Conservation (phyloP, 768 basidiomycete genomes). For the Pisolithus sp. region DNA sequence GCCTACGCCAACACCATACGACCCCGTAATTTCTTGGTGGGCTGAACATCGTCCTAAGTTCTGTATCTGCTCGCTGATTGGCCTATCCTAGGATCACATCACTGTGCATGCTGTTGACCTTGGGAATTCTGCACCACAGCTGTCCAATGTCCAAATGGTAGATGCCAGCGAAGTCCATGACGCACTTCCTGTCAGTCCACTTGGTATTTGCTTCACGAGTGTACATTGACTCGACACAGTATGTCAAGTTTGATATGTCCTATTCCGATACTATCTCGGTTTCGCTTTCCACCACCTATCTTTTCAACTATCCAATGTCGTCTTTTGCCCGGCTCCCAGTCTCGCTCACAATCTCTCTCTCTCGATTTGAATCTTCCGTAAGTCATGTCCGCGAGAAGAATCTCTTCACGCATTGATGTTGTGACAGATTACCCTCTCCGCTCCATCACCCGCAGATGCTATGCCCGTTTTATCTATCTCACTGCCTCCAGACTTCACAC, state of each 20-base stretch:
- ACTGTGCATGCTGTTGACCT: slow-evolving; percentile 80
- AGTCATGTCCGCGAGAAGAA: slow-evolving; percentile 18
- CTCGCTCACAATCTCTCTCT: slow-evolving; percentile 72
- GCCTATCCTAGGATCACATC: slow-evolving; percentile 65
- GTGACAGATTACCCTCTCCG: slow-evolving; percentile 53
- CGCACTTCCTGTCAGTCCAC: slow-evolving; percentile 25
- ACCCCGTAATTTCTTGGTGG: slow-evolving; percentile 61
- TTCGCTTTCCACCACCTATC: slow-evolving; percentile 75
- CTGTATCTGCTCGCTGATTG: slow-evolving; percentile 1
- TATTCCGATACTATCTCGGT: slow-evolving; percentile 83
- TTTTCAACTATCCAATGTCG: slow-evolving; percentile 78
- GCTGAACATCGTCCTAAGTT: slow-evolving; percentile 13
- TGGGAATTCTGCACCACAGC: slow-evolving; percentile 70
- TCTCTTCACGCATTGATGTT: slow-evolving; percentile 1
- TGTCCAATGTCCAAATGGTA: slow-evolving; percentile 62
- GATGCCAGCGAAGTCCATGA: slow-evolving; percentile 6
- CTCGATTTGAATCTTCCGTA: slow-evolving; percentile 65
- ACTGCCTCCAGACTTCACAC: slow-evolving; percentile 79
- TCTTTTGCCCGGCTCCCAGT: slow-evolving; percentile 81
- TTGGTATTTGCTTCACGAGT: neutral
- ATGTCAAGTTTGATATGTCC: slow-evolving; percentile 75
- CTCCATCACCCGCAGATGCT: slow-evolving; percentile 48
- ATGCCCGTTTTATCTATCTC: slow-evolving; percentile 62
- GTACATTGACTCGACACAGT: slow-evolving; percentile 37
- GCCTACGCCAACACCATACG: slow-evolving; percentile 73